Conservation (phyloP, 257 asterid species). For the Salvia rosmarinus region DNA sequence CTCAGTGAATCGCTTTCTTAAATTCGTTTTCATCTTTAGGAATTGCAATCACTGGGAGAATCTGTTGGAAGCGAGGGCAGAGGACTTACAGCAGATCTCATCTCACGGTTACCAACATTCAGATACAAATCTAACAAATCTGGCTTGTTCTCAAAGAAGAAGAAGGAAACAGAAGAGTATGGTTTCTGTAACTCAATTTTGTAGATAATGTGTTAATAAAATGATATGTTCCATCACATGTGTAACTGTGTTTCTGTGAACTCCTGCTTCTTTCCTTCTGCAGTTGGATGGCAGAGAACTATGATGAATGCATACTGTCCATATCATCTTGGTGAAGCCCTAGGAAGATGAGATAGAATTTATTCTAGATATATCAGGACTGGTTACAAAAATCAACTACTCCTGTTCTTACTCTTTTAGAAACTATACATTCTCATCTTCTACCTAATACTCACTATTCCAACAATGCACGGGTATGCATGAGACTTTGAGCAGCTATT, state of each 20-base stretch:
- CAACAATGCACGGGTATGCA: background rate
- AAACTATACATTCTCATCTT: background rate
- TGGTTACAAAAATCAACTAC: background rate
- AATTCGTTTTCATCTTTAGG: slow-evolving; percentile 48
- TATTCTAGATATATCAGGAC: too few relatives aligned
- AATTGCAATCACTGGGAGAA: slow-evolving; percentile 79
- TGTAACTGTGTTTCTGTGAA: background rate
- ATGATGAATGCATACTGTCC: background rate
- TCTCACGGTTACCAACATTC: slow-evolving; percentile 74
- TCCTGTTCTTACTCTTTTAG: background rate
- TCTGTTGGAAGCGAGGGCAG: slow-evolving; percentile 70
- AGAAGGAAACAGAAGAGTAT: slow-evolving; percentile 54
- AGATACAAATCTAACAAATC: slow-evolving; percentile 64
- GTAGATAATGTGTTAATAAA: background rate
- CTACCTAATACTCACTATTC: background rate
- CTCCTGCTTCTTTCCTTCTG: background rate
- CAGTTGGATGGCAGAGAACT: background rate
- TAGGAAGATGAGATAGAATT: background rate
- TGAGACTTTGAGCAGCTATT: background rate
- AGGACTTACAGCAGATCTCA: slow-evolving; percentile 75
- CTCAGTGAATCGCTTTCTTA: background rate
- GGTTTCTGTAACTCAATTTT: slow-evolving; percentile 26
- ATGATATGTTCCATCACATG: slow-evolving; percentile 12
- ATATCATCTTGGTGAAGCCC: background rate
- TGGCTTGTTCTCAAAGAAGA: slow-evolving; percentile 58